These are phyloP conservation scores for Tetragonia tetragonoides DNA, from an alignment of 148 eudicot genomes.

Conservation along the genomic window DNA sequence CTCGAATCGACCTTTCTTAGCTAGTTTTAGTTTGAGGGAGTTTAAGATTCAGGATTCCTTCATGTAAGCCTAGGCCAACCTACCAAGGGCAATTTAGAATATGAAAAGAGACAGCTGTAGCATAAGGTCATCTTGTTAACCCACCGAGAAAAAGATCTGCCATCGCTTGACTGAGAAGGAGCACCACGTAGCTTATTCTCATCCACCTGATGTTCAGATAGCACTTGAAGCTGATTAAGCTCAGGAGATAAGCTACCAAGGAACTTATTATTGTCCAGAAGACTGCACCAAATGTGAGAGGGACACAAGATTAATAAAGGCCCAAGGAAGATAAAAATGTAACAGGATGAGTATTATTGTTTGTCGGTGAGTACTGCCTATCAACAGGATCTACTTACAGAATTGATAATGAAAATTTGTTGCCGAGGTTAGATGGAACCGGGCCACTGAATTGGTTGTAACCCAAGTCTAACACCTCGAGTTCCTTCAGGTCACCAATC, in stretches of 20 bases:
- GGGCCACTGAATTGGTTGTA: conserved; percentile 49
- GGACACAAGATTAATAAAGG: not conserved
- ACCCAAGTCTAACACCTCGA: conserved; percentile 53
- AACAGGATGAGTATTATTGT: not conserved
- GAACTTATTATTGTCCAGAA: conserved; percentile 43
- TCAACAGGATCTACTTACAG: conserved; percentile 37
- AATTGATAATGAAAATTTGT: conserved; percentile 43
- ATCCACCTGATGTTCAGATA: conserved; percentile 46
- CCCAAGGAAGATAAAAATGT: not conserved
- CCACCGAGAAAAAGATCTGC: conserved; percentile 35
- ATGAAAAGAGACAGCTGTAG: not conserved
- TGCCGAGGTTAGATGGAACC: conserved; percentile 41
- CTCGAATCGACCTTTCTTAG: no score
- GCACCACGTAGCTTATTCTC: conserved; percentile 24
- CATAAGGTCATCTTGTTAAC: conserved; percentile 7
- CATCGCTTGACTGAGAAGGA: conserved; percentile 13
- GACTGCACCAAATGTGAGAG: conserved; percentile 28
- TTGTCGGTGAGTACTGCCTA: not conserved
- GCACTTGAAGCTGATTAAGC: conserved; percentile 35
- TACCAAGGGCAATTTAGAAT: not conserved
- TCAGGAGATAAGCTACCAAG: conserved; percentile 40
- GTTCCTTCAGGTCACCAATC: conserved; percentile 39
- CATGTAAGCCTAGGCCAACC: not conserved
- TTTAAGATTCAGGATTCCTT: not conserved
- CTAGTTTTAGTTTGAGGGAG: no score